Base-by-base conservation (phyloP, 345 rosid genomes). In the Populus euphratica region DNA sequence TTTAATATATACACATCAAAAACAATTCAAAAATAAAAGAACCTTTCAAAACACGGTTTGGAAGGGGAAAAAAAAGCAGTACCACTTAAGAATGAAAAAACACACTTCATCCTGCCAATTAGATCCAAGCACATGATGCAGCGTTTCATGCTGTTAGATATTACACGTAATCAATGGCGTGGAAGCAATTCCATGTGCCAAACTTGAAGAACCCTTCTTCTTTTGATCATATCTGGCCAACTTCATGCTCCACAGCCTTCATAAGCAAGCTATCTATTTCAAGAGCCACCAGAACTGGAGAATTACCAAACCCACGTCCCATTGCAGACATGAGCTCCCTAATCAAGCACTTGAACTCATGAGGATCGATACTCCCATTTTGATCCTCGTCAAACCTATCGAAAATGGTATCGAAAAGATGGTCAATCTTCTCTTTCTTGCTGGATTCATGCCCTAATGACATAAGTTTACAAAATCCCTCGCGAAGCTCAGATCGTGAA, bases 211-310 rank as follows among this genome's bases (percentile, higher is more conserved):
- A 16, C 21, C 59, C 17, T 18, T 6, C 59, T 52, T 52, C 59
- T 52, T 18, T 5, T 0, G 23, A 52, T 52, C 59, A 52, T 18
- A 52, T 52, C 8, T 0, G 59, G 59, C 59, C 59, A 52, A 52
- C 18, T 52, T 88, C 91, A 68, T 85, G 88, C 62, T 84, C 82
- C 61, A 87, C 85, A n/a, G 89, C 91, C 80, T 83, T 84, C 90
- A 83, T 83, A 18, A 89, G 83, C 86, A 85, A 80, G 54, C 95
- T 88, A 25, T 79, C 85, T 6, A 75, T 69, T 73, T 82, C 85
- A 56, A 88, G 85, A 65, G 76, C 88, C 78, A 88, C 75, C 0
- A 84, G 38, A 16, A 89, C 83, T 3, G 88, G 93, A 38, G 83
- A 54, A 29, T 76, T 63, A 0, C 91, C 91, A 16, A 89, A 77